A percentile compares a stretch with the other conserved stretches of the same genome.
These are phyloP conservation scores for Phaeosphaeria sp. DNA, from an alignment of 2,329 filamentous ascomycete species.

Conservation along the genomic window DNA sequence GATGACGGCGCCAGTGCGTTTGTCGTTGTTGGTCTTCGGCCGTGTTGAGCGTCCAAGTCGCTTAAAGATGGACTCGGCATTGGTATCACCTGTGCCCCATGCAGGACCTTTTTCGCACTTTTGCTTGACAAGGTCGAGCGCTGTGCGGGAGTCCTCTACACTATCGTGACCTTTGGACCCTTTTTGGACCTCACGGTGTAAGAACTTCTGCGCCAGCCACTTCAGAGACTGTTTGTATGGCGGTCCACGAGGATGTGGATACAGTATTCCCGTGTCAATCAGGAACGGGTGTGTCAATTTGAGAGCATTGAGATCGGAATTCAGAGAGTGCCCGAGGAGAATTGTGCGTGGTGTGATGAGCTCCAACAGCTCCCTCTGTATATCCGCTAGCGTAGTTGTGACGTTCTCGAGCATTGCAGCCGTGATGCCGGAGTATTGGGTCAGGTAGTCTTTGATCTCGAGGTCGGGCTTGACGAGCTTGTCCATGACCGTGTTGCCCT, in stretches of 20 bases:
- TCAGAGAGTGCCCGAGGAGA: conserved; percentile 80
- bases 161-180: conserved; percentile 83
- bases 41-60: conserved; percentile 69
- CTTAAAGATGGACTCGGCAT: conserved; percentile 88
- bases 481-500: conserved; percentile 81
- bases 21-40: conserved; percentile 45
- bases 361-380: conserved; percentile 77
- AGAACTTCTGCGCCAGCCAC: conserved; percentile 85
- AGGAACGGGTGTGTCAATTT: conserved; percentile 91
- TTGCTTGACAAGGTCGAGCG: conserved; percentile 89
- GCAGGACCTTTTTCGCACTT: conserved; percentile 92
- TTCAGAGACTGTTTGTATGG: conserved; percentile 91
- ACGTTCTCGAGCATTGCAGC: conserved; percentile 80
- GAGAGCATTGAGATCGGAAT: conserved; percentile 83
- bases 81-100: conserved; percentile 82
- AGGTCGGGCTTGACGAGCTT: conserved; percentile 89
- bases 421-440: conserved; percentile 88
- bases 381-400: conserved; percentile 82
- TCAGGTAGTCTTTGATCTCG: conserved; percentile 92
- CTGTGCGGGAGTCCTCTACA: conserved; percentile 89
- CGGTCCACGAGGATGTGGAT: conserved; percentile 86
- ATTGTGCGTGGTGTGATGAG: conserved; percentile 77
- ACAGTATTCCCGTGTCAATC: conserved; percentile 88
- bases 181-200: conserved; percentile 87
- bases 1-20: conserved; percentile 71